phyloP scores from a whole-genome alignment of 1,284 basidiomycete genomes.

The Trichosporon sp. region DNA sequence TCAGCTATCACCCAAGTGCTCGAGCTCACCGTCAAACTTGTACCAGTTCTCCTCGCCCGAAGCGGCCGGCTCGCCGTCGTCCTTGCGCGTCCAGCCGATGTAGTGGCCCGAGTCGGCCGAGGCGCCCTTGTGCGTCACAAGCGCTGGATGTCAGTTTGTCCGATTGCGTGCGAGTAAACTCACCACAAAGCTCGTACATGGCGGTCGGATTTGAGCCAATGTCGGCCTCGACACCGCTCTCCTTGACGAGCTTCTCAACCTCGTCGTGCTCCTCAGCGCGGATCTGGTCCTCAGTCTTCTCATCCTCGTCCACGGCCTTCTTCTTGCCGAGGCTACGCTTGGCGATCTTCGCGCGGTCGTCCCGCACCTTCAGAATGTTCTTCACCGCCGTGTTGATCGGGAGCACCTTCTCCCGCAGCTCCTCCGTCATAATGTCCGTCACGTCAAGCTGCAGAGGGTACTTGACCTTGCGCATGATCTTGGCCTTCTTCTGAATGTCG shows the following conservation, averaged over 20 bases:
- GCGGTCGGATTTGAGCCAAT: constrained; percentile 45
- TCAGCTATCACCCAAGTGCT: constrained; percentile 43
- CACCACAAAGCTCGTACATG: constrained; percentile 56
- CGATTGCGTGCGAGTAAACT: constrained; percentile 27
- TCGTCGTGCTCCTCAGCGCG: constrained; percentile 51
- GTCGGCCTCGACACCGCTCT: constrained; percentile 30
- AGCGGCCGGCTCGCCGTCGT: constrained; percentile 32
- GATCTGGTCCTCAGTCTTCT: constrained; percentile 49
- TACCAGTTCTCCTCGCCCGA: constrained; percentile 65
- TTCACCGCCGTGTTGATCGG: constrained; percentile 74
- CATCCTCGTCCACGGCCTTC: constrained; percentile 48
- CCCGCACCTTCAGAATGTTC: constrained; percentile 78
- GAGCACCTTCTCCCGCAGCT: constrained; percentile 70
- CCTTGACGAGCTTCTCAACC: constrained; percentile 39
- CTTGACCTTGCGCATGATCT: constrained; percentile 95
- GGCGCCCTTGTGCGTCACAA: constrained; percentile 96
- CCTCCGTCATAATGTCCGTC: constrained; percentile 76
- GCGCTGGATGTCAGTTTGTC: constrained; percentile 60
- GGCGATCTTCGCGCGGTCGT: constrained; percentile 79
- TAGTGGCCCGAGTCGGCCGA: constrained; percentile 91
- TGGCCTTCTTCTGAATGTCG: constrained; percentile 83
- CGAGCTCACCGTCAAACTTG: constrained; percentile 61
- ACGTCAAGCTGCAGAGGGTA: constrained; percentile 81
- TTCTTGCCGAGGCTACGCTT: constrained; percentile 66
- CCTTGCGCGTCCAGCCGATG: constrained; percentile 68